These are phyloP conservation scores for Podospora tetraspora DNA, from an alignment of 495 filamentous ascomycete genomes.

Conservation along the genomic window DNA sequence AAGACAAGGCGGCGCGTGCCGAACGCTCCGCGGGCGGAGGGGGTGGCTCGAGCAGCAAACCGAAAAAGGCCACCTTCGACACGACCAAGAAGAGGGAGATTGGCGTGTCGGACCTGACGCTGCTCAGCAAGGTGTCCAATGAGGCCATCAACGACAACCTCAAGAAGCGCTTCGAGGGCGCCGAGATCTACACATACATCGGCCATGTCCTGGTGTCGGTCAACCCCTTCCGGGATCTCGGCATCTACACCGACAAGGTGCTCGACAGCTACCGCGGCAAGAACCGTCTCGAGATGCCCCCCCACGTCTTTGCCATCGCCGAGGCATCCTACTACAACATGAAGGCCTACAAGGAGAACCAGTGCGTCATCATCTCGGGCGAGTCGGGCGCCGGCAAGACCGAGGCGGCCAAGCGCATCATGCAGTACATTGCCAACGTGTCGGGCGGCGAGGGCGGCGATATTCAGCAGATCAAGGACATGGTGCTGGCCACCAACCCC, in stretches of 20 bases:
- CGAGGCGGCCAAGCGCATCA: conserved; percentile 97
- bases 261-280: conserved; percentile 89
- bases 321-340: conserved; percentile 98
- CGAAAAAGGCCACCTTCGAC: conserved; percentile 94
- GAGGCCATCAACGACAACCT: conserved; percentile 99
- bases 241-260: conserved; percentile 93
- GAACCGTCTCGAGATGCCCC: conserved; percentile 91
- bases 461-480: conserved; percentile 97
- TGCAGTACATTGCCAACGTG: conserved; percentile 98
- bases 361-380: conserved; percentile 98
- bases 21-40: conserved; percentile 46
- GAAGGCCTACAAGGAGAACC: conserved; percentile 98
- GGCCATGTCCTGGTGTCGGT: conserved; percentile 99
- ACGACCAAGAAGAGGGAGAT: conserved; percentile 98
- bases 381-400: conserved; percentile 99
- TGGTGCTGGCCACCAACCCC: conserved; percentile 98
- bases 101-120: conserved; percentile 93
- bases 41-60: conserved; percentile 56
- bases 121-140: conserved; percentile 97
- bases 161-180: conserved; percentile 93
- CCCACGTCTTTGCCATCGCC: conserved; percentile 96
- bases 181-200: conserved; percentile 99
- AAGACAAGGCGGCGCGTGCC: conserved; percentile 60
- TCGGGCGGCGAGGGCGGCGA: conserved; percentile 82
- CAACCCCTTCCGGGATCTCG: conserved; percentile 97